Conservation (phyloP, 2,329 filamentous ascomycete genomes). For the Paracorniculantispora psalliotae region DNA sequence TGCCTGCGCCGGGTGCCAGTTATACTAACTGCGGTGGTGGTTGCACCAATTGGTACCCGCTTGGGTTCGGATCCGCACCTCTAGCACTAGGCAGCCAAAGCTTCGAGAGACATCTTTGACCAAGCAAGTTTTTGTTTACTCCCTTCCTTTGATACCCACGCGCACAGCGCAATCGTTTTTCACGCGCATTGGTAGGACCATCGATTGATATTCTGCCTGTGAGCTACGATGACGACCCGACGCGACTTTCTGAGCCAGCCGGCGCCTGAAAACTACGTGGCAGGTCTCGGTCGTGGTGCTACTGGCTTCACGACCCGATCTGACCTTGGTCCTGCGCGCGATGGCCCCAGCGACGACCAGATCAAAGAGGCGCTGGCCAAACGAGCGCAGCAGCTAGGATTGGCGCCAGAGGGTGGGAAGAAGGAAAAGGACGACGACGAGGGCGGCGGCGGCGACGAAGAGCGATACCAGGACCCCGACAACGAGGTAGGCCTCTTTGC, state of each 20-base stretch:
- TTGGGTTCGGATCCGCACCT: background rate
- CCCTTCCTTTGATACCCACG: background rate
- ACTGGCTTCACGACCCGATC: conserved; percentile 97
- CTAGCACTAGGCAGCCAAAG: background rate
- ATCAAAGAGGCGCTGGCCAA: conserved; percentile 97
- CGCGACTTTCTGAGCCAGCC: conserved; percentile 85
- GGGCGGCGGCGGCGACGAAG: conserved; percentile 69
- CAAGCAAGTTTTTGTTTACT: background rate
- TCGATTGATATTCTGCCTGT: background rate
- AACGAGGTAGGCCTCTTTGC: conserved; percentile 96
- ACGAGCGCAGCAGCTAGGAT: conserved; percentile 77
- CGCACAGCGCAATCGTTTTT: background rate
- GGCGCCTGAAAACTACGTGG: conserved; percentile 83
- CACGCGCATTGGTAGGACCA: background rate
- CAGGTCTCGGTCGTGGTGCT: conserved; percentile 93
- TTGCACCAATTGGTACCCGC: background rate
- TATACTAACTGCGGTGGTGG: too few relatives aligned
- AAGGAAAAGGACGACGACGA: conserved; percentile 64
- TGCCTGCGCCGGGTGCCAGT: background rate
- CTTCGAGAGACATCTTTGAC: background rate
- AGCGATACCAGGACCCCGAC: conserved; percentile 90
- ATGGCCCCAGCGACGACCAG: conserved; percentile 94
- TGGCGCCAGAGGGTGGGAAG: conserved; percentile 62
- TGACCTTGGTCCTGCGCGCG: conserved; percentile 88
- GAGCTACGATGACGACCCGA: conserved; percentile 51